Base-by-base conservation (phyloP, 352 stramenopile genomes). In the Pythium volutum region DNA sequence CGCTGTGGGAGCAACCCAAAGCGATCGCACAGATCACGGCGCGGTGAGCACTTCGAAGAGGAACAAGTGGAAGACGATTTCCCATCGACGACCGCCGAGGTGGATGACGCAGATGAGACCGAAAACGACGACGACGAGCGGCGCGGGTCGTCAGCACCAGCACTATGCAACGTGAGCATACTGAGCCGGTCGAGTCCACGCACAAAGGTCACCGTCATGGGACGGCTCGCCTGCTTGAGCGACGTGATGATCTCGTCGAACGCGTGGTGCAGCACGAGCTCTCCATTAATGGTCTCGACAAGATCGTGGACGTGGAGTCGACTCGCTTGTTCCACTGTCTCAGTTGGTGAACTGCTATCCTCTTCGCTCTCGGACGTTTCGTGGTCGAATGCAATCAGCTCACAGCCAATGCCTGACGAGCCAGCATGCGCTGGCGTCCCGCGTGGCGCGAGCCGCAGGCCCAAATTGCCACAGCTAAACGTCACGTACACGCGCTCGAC, bases 121-220 rank as follows among this genome's bases (percentile, higher is more conserved):
- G 63, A 64, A 1, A 45, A 34, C 10, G 55, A 64, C 3, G 52
- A 56, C 23, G 46, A 51, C 36, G 26, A 55, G 12, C 58, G 63
- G 14, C 63, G 53, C 7, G 31, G 31, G 2, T 8, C 8, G 33
- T 14, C 47, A 39, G 4, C 20, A n/a, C 10, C 36, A 27, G 42
- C 16, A 2, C 34, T n/a, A 14, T 55, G 34, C 36, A 15, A 15
- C 14, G 31, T 41, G 31, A 63, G 27, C 47, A 46, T 23, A 23
- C 64, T 61, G 18, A 75, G 59, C 25, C 68, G 71, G 12, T 71
- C 42, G 20, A 82, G 47, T 0, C 76, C 76, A 0, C 76, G 67
- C 23, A 85, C 42, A 26, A 85, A 76, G 1, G 71, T 83, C 26
- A 85, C 62, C 1, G 70, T 77, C 63, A 85, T 72, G 18, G 76